Percentiles rank a stretch among this genome's conserved stretches.
These are phyloP conservation scores for Vigna mungo DNA, from an alignment of 306 rosid species.

Conservation along the genomic window DNA sequence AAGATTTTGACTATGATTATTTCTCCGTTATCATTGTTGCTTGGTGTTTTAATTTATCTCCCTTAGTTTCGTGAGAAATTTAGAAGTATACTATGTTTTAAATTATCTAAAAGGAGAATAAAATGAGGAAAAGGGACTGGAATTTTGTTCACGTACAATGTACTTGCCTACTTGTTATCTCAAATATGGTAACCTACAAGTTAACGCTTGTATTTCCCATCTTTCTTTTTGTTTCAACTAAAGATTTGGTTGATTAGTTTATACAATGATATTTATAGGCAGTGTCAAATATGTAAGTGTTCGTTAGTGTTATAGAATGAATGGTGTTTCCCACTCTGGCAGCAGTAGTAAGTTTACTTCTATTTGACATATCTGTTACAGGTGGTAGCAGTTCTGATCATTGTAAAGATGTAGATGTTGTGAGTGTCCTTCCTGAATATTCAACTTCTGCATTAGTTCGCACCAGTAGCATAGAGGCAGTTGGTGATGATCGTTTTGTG, in stretches of 20 bases:
- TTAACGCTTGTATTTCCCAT: neutral
- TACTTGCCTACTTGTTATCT: neutral
- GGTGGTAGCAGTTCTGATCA: slow-evolving; percentile 75
- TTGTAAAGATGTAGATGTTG: slow-evolving; percentile 89
- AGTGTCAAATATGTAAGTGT: slow-evolving; percentile 2
- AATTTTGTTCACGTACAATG: neutral
- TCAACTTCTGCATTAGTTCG: slow-evolving; percentile 53
- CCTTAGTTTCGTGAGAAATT: neutral
- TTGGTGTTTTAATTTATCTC: slow-evolving; percentile 31
- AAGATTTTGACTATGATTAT: neutral
- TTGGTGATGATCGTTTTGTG: slow-evolving; percentile 52
- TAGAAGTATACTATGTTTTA: neutral
- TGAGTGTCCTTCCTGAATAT: slow-evolving; percentile 78
- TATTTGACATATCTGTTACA: slow-evolving; percentile 44
- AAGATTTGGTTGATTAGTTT: slow-evolving; percentile 25
- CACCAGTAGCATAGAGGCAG: slow-evolving; percentile 54
- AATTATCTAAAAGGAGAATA: neutral
- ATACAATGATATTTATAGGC: slow-evolving; percentile 1
- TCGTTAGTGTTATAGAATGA: neutral
- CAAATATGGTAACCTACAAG: neutral
- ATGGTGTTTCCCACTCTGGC: slow-evolving; percentile 24
- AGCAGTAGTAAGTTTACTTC: slow-evolving; percentile 24
- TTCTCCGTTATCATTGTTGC: neutral
- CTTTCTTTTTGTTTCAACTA: slow-evolving; percentile 9
- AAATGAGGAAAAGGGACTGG: neutral